Conservation (phyloP, 495 filamentous ascomycete species). For the Neurospora sp. region DNA sequence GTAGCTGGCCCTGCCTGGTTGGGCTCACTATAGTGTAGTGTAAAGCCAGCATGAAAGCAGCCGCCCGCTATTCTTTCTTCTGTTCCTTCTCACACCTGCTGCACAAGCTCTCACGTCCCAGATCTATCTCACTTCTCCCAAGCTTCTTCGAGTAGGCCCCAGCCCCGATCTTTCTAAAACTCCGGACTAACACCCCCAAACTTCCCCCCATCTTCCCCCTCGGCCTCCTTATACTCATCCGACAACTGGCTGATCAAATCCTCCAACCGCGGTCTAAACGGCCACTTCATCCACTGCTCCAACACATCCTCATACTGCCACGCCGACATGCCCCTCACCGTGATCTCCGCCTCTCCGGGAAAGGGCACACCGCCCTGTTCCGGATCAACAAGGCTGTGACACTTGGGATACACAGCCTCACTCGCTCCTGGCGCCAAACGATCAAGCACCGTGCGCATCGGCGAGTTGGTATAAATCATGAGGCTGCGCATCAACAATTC, state of each 20-base stretch:
- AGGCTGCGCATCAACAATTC: constrained; percentile 24
- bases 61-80: neutral
- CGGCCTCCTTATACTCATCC: constrained; percentile 12
- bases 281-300: constrained; percentile 47
- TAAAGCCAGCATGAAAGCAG: neutral
- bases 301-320: constrained; percentile 40
- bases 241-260: constrained; percentile 29
- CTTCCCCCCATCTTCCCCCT: neutral
- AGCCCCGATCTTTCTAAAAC: neutral
- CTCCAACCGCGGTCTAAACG: constrained; percentile 38
- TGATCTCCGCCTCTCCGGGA: constrained; percentile 20
- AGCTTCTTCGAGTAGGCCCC: neutral
- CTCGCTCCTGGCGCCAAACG: constrained; percentile 27
- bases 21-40: neutral
- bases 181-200: neutral
- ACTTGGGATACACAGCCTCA: constrained; percentile 31
- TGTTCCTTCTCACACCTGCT: neutral
- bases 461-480: constrained; percentile 4
- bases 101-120: neutral
- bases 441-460: constrained; percentile 17
- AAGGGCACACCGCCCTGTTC: constrained; percentile 27
- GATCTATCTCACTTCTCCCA: neutral
- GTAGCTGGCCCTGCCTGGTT: neutral
- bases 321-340: constrained; percentile 30
- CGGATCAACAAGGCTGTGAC: constrained; percentile 29